phyloP scores from a whole-genome alignment of 2,329 filamentous ascomycete genomes.

The Neurospora crassa region DNA sequence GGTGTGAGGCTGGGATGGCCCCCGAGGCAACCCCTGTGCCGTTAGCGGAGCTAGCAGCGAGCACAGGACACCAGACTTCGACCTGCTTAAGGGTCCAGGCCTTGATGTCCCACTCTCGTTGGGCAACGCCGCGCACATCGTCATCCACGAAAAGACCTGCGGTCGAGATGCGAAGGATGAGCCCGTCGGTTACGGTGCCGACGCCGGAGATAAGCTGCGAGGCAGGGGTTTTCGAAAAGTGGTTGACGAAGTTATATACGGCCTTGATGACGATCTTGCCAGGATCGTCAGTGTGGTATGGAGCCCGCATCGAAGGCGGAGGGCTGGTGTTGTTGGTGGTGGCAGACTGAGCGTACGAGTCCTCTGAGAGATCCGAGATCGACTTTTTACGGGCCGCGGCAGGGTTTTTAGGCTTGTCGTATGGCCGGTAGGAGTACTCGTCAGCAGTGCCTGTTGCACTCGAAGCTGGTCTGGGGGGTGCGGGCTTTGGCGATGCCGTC shows the following conservation, averaged over 20 bases:
- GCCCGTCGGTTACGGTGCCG: slow-evolving; percentile 78
- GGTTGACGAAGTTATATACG: slow-evolving; percentile 87
- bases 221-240: slow-evolving; percentile 80
- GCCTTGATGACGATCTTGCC: slow-evolving; percentile 94
- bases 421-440: slow-evolving; percentile 65
- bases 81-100: slow-evolving; percentile 92
- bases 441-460: slow-evolving; percentile 50
- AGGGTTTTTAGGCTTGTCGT: slow-evolving; percentile 56
- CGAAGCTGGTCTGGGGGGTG: slow-evolving; percentile 39
- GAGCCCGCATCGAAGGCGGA: slow-evolving; percentile 64
- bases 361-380: slow-evolving; percentile 68
- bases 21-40: slow-evolving; percentile 23
- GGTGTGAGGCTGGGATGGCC: slow-evolving; percentile 30
- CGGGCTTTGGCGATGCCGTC: slow-evolving; percentile 29
- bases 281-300: slow-evolving; percentile 82
- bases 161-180: slow-evolving; percentile 85
- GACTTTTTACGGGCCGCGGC: slow-evolving; percentile 44
- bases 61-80: slow-evolving; percentile 73
- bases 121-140: slow-evolving; percentile 80
- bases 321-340: slow-evolving; percentile 78
- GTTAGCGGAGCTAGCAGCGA: slow-evolving; percentile 33
- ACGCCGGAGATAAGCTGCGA: slow-evolving; percentile 81
- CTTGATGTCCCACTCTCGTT: slow-evolving; percentile 97
- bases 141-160: slow-evolving; percentile 97
- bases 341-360: slow-evolving; percentile 76